phyloP scores from a whole-genome alignment of 2,329 filamentous ascomycete species.

The Aspergillus awamori region DNA sequence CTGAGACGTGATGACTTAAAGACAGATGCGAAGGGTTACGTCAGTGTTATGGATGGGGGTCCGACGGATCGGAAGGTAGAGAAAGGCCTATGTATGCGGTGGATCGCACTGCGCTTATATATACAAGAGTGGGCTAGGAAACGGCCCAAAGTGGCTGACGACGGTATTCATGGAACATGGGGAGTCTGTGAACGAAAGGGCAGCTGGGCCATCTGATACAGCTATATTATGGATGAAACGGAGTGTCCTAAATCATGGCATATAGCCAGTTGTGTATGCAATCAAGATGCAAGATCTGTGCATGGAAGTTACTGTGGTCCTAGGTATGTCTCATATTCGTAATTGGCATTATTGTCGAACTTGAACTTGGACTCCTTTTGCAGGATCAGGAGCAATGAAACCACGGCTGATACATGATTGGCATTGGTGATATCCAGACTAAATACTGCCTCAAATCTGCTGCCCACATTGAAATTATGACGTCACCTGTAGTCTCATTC shows the following conservation, averaged over 20 bases:
- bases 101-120: conserved; percentile 81
- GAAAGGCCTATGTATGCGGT: conserved; percentile 65
- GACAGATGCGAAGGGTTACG: conserved; percentile 71
- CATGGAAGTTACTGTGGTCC: too few relatives aligned
- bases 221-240: background rate
- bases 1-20: conserved; percentile 71
- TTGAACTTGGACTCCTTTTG: background rate
- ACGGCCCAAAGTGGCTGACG: conserved; percentile 69
- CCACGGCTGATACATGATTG: background rate
- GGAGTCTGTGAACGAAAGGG: conserved; percentile 61
- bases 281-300: background rate
- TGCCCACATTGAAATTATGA: background rate
- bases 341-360: too few relatives aligned
- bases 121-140: conserved; percentile 88
- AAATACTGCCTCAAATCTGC: background rate
- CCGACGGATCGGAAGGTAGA: conserved; percentile 53
- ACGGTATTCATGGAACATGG: conserved; percentile 63
- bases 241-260: background rate
- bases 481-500: background rate
- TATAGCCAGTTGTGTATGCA: background rate
- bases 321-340: too few relatives aligned
- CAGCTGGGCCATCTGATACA: conserved; percentile 62
- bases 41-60: conserved; percentile 52
- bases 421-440: background rate
- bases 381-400: background rate